Base-by-base conservation (phyloP, 73 alveolate genomes). In the Strombidium stylifer region DNA sequence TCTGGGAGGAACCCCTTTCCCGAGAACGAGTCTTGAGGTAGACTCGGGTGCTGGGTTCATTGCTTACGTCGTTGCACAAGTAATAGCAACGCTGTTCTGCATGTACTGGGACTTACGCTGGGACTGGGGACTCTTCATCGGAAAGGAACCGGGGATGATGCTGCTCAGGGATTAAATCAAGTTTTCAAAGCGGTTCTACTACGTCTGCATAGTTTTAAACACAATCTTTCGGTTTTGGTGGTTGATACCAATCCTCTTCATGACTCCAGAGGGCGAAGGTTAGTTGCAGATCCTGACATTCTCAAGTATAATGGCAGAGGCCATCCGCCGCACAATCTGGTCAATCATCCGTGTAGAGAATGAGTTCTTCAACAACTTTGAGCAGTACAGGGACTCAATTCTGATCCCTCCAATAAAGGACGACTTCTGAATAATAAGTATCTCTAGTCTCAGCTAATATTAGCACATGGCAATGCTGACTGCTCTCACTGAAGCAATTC, bases 281-380 rank as follows among this genome's bases (percentile, higher is more conserved):
- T 57, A 78, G 28, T 23, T 81, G 11, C 89, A 91, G 12, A 73
- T 71, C 71, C 19, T 41, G 30, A 32, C 10, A 56, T 56, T 54
- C 62, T 48, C 47, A 34, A 53, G 0, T 19, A 46, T 31, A 36
- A 50, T 28, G 69, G 67, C 49, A 3, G 92, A 81, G 48, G 61
- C 69, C 5, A 45, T 72, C 49, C 71, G 83, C 28, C 55, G 86
- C 59, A 58, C 73, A 10, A 26, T 30, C 12, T 81, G 92, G 92
- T 40, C 65, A 23, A 25, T 81, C 24, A 30, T 81, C 31, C 71
- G 92, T 72, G 45, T 81, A 28, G 92, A 81, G 52, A 81, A 81
- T 72, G 92, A 81, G 53, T 60, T 41, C 56, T 46, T 71, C 11
- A 71, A 69, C 24, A 81, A 81, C 55, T 79, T 69, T 40, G 85